These are phyloP conservation scores for Fusarium proliferatum DNA, from an alignment of 2,329 filamentous ascomycete species.

Conservation along the genomic window DNA sequence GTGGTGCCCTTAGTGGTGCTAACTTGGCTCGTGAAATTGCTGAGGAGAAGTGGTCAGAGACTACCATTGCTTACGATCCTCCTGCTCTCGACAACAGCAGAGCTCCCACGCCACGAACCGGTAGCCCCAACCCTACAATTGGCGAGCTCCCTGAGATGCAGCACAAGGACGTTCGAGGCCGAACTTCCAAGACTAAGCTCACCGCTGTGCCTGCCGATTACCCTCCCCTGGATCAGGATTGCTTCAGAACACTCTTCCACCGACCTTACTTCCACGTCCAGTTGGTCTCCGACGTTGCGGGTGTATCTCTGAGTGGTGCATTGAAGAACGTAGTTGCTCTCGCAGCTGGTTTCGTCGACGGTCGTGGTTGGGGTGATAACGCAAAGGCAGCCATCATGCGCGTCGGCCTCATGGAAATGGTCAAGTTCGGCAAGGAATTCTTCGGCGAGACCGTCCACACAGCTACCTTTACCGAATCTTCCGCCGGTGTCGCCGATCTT, in stretches of 20 bases:
- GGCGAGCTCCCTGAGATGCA: constrained; percentile 66
- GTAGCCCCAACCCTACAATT: constrained; percentile 61
- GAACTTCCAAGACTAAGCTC: constrained; percentile 75
- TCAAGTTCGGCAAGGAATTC: constrained; percentile 94
- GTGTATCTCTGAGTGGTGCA: constrained; percentile 92
- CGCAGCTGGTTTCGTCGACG: constrained; percentile 94
- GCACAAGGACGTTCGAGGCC: constrained; percentile 76
- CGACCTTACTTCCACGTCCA: constrained; percentile 97
- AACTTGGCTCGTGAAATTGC: constrained; percentile 98
- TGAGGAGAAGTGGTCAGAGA: constrained; percentile 95
- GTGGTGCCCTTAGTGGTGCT: constrained; percentile 92
- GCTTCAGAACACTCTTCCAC: constrained; percentile 89
- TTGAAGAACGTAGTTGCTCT: constrained; percentile 97
- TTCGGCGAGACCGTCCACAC: constrained; percentile 84
- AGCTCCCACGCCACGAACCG: constrained; percentile 66
- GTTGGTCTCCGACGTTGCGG: constrained; percentile 94
- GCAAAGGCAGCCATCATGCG: constrained; percentile 99
- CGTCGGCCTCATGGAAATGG: constrained; percentile 94
- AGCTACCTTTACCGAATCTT: constrained; percentile 95
- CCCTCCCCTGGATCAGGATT: constrained; percentile 84
- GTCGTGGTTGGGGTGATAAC: constrained; percentile 97
- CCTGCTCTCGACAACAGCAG: constrained; percentile 84
- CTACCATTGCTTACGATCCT: constrained; percentile 95
- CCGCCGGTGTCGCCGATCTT: constrained; percentile 92
- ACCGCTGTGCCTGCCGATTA: constrained; percentile 83